A percentile compares a stretch with the other conserved stretches of the same genome.
phyloP scores from a whole-genome alignment of 1,139 yeast species.

The Saccharomyces hybrid region DNA sequence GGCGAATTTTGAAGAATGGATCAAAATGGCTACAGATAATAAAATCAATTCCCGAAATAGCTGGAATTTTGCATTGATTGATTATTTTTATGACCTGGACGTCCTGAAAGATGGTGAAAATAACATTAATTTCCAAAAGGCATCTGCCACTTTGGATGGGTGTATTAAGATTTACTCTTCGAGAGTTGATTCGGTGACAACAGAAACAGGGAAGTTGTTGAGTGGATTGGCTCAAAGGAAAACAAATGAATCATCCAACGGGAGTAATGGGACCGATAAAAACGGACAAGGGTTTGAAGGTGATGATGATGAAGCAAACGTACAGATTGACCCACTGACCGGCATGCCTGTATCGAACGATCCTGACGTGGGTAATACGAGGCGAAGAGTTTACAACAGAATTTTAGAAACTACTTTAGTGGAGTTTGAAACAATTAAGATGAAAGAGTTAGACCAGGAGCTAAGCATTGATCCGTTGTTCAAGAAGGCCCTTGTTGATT shows the following conservation, averaged over 20 bases:
- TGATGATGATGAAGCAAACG: conserved; percentile 29
- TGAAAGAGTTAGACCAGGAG: conserved; percentile 70
- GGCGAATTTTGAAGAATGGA: conserved; percentile 86
- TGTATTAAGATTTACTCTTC: conserved; percentile 80
- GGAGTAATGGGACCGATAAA: conserved; percentile 15
- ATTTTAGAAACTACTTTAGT: conserved; percentile 44
- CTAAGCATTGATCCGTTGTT: conserved; percentile 80
- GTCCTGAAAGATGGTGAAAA: conserved; percentile 31
- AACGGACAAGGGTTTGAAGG: conserved; percentile 33
- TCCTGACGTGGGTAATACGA: conserved; percentile 32
- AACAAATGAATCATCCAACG: conserved; percentile 11
- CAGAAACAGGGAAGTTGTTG: conserved; percentile 78
- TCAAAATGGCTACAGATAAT: conserved; percentile 83
- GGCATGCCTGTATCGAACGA: conserved; percentile 28
- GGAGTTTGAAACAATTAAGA: conserved; percentile 50
- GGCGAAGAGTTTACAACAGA: conserved; percentile 35
- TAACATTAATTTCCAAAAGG: conserved; percentile 47
- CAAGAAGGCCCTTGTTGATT: conserved; percentile 82
- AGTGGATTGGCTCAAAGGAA: conserved; percentile 50
- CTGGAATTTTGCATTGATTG: conserved; percentile 86
- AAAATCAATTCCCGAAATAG: conserved; percentile 59
- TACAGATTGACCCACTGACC: conserved; percentile 31
- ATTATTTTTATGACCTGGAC: conserved; percentile 48
- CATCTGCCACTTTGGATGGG: conserved; percentile 76
- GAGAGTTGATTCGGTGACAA: conserved; percentile 86